Evolutionary conservation across 1,139 yeast species (phyloP).

Genomic region (Blastobotrys indianensis): DNA sequence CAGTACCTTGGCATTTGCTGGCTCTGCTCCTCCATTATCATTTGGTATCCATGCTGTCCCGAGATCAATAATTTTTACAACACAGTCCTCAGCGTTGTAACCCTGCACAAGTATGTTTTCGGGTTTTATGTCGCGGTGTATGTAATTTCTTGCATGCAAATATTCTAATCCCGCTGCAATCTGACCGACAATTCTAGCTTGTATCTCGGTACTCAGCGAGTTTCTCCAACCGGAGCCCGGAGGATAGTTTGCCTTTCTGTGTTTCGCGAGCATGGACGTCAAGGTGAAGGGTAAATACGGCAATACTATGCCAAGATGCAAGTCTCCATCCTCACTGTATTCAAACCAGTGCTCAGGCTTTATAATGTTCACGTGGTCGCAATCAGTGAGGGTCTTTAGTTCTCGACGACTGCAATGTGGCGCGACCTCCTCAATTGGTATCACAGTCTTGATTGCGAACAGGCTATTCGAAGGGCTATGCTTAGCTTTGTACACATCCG

Average conservation of each 20-base stretch:
- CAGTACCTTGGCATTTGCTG: conserved; percentile 41
- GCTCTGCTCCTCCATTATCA: conserved; percentile 42
- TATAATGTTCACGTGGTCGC: conserved; percentile 24
- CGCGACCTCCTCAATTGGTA: conserved; percentile 44
- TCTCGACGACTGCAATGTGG: conserved; percentile 47
- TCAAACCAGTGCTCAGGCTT: conserved; percentile 29
- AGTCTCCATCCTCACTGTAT: conserved; percentile 26
- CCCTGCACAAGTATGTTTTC: conserved; percentile 49
- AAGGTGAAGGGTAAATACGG: conserved; percentile 39
- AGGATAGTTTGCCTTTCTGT: conserved; percentile 31
- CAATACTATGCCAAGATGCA: conserved; percentile 40
- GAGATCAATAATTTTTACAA: conserved; percentile 52
- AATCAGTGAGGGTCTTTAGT: conserved; percentile 31
- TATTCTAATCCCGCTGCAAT: conserved; percentile 46
- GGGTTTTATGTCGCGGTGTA: conserved; percentile 86
- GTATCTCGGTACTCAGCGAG: conserved; percentile 26
- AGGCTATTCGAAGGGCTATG: conserved; percentile 13
- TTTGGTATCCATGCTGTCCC: conserved; percentile 60
- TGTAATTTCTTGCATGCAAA: conserved; percentile 55
- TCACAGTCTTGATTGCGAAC: conserved; percentile 42
- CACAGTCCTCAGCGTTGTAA: background rate
- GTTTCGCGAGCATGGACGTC: conserved; percentile 30
- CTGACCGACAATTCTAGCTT: conserved; percentile 37
- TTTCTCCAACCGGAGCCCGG: conserved; percentile 31
- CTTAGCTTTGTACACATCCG: conserved; percentile 33